Conservation (phyloP, 2,329 filamentous ascomycete species). For the Sclerotinia nivalis region DNA sequence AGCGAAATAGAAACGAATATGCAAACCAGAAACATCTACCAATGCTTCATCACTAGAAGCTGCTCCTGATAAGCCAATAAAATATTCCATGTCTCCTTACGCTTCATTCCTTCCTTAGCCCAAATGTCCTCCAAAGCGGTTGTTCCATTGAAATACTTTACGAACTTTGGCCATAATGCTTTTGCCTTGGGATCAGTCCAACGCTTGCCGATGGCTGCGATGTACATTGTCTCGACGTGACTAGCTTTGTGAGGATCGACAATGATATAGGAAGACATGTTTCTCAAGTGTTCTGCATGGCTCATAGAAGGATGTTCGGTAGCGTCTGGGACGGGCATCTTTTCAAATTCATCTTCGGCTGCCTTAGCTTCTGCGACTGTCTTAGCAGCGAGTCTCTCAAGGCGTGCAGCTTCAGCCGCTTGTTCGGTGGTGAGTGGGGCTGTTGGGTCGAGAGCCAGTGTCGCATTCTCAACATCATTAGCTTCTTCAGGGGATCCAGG, state of each 20-base stretch:
- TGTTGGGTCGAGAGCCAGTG: slow-evolving; percentile 32
- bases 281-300: slow-evolving; percentile 56
- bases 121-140: slow-evolving; percentile 84
- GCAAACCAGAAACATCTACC: slow-evolving; percentile 49
- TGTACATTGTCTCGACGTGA: slow-evolving; percentile 73
- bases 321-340: slow-evolving; percentile 45
- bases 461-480: slow-evolving; percentile 22
- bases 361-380: slow-evolving; percentile 54
- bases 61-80: slow-evolving; percentile 67
- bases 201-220: slow-evolving; percentile 58
- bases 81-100: slow-evolving; percentile 74
- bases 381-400: slow-evolving; percentile 58
- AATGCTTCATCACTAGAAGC: slow-evolving; percentile 67
- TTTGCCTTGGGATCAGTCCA: slow-evolving; percentile 53
- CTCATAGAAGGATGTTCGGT: slow-evolving; percentile 60
- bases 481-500: slow-evolving; percentile 23
- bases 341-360: slow-evolving; percentile 37
- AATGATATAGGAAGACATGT: slow-evolving; percentile 66
- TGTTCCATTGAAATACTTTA: slow-evolving; percentile 82
- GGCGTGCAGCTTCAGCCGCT: slow-evolving; percentile 61
- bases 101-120: slow-evolving; percentile 81
- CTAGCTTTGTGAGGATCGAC: slow-evolving; percentile 77
- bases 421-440: slow-evolving; percentile 52
- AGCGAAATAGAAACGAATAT: neutral
- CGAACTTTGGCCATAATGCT: slow-evolving; percentile 70